Evolutionary conservation across 2,329 filamentous ascomycete species (phyloP), one percentile per base, ranked within the genome.

Genomic region (Colletotrichum sansevieriae): DNA sequence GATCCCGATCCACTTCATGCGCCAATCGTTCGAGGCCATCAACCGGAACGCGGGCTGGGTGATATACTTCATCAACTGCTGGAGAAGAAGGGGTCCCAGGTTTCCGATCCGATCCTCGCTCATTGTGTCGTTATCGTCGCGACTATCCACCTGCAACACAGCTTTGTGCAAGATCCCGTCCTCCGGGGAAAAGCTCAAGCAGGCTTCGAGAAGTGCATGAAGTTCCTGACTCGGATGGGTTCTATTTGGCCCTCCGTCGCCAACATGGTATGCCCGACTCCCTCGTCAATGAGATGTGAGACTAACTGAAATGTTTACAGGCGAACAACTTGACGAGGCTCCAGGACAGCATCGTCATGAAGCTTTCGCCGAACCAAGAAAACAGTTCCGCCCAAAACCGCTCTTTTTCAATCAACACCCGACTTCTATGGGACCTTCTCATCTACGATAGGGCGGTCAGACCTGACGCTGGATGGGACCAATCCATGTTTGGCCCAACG

Each of bases 1-100:
- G 3, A 85, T 87, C 46, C 85, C 85, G 0, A 84, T 87, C 58
- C 83, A 85, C 1, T 87, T 87, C 20, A 78, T 87, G 1, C 84
- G 86, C 55, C 83, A 86, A 70, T 86, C 83, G 0, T 83, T 83
- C 12, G 84, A 87, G 62, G 76, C 84, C 29, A 85, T 86, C 33
- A 81, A 82, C 0, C 82, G 82, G 0, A 84, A 87, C 68, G 83
- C 83, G 0, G 82, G 82, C 1, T 87, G 85, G 85, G 84, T 87
- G 29, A 79, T 86, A 4, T 83, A 85, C 72, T 83, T 85, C 56
- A 80, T 87, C 52, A 81, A 85, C 54, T 65, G 76, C 80, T 75
- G 78, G 82, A 71, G 82, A 83, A 72, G 61, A 75, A 76, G 58
- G 75, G 74, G 0, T 84, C 85, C 63, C 75, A 80, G 55, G 78